Base-by-base conservation (phyloP, 2,329 filamentous ascomycete species). In the Penicillium brasilianum region DNA sequence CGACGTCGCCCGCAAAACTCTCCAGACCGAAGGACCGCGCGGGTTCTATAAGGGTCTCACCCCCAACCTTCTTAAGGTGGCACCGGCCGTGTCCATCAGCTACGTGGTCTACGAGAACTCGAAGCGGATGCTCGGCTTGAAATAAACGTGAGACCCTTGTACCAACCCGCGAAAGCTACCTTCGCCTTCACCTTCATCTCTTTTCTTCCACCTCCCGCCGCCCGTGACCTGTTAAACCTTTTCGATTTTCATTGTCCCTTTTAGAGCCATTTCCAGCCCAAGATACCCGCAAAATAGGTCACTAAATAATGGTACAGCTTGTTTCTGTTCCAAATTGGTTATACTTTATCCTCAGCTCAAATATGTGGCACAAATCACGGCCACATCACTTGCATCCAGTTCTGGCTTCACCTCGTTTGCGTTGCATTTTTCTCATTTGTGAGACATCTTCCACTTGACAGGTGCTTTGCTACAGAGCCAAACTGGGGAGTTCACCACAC, bases 21-120 rank as follows among this genome's bases (percentile, higher is more conserved):
- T 97, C 37, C 84, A 88, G 69, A 87, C 90, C 53, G 95, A 99
- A 78, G 95, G 95, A 1, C 75, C 91, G 39, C 85, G 91, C 61
- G 95, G 95, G 2, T 82, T 99, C 59, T 99, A 97, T 83, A 97
- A 96, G 78, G 95, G 95, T 1, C 82, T 98, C 66, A 97, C 94
- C 44, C 95, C 95, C 5, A 99, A 98, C 74, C 82, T 99, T 41
- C 83, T 99, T 69, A 99, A 99, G 82, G 95, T 99, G 37, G 93
- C 95, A 10, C 95, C 95, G 2, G 93, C 95, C 32, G 89, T 99
- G 57, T 97, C 93, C 71, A 98, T 99, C 75, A 93, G 92, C 57
- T 97, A 95, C 83, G 87, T 96, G 71, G 90, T 95, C 62, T 97
- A 97, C 74, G 93, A 97, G 80, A 95, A 95, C 73, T 88, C 91